Percentiles rank a stretch among this genome's conserved stretches.
Conservation (phyloP, 208 protist species). For the Wallacemonas rigidus region DNA sequence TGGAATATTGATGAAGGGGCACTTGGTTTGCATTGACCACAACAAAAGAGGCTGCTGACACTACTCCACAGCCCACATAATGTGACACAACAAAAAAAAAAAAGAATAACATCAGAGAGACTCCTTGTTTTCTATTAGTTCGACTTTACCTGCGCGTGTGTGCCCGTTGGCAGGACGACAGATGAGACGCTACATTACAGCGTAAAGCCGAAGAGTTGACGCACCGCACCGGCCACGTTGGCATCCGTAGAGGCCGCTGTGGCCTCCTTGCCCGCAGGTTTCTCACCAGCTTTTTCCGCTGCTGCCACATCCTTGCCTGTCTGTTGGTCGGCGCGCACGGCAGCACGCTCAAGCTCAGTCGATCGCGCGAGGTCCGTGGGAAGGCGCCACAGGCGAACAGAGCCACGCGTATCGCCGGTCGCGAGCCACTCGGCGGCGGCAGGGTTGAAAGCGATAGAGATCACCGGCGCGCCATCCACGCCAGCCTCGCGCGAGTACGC, state of each 20-base stretch:
- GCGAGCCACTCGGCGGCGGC: conserved; percentile 68
- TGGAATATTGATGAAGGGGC: too few relatives aligned
- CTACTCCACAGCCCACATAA: too few relatives aligned
- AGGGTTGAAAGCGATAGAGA: conserved; percentile 70
- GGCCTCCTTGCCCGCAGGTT: background rate
- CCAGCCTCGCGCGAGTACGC: conserved; percentile 63
- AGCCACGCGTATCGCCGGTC: conserved; percentile 74
- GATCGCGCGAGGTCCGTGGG: conserved; percentile 65
- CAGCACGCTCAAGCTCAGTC: conserved; percentile 80
- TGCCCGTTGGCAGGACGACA: too few relatives aligned
- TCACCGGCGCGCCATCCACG: conserved; percentile 59
- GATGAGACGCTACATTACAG: too few relatives aligned
- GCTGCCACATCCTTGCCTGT: conserved; percentile 6
- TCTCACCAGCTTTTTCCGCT: conserved; percentile 1
- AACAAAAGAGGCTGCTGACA: too few relatives aligned
- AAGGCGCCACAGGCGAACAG: conserved; percentile 74
- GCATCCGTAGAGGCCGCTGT: background rate
- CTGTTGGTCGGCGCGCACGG: conserved; percentile 46
- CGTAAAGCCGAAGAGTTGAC: conserved; percentile 66
- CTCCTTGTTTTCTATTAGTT: too few relatives aligned
- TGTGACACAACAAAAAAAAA: conserved; percentile 1
- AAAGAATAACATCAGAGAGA: too few relatives aligned
- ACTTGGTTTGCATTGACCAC: too few relatives aligned
- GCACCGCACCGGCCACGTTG: conserved; percentile 26
- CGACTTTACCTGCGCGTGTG: too few relatives aligned